Base-by-base conservation (phyloP, 768 basidiomycete genomes). In the Boletus pseudopeckii region DNA sequence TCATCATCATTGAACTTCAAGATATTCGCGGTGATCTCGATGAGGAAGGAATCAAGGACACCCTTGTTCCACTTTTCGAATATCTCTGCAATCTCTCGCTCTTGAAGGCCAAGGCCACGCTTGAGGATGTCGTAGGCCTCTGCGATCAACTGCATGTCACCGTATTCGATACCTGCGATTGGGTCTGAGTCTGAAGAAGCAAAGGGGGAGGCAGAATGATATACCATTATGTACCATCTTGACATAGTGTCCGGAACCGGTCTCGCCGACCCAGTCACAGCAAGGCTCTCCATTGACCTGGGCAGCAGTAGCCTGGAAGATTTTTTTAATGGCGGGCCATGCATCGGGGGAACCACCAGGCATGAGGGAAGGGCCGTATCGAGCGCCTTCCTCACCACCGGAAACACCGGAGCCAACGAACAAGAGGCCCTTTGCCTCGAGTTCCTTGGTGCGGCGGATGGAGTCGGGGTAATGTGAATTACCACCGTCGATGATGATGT, bases 381-480 rank as follows among this genome's bases (percentile, higher is more conserved):
- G 87, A 58, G 97, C 97, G 74, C 97, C 97, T 74, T 98, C 97
- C 75, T 99, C 97, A 74, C 97, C 97, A 65, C 97, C 97, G 45
- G 96, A 98, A 45, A 99, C 97, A 79, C 97, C 97, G 52, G 93
- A 94, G 57, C 97, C 97, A 64, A 99, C 96, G 65, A 97, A 99
- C 64, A 98, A 83, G 65, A 98, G 78, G 49, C 95, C 95, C 78
- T 98, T 96, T 54, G 83, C 68, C 75, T 98, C 96, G 65, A 98
- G 86, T 69, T 96, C 93, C 70, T 91, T 75, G 65, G 86, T 80
- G 67, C 97, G 92, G 65, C 97, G 94, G 75, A 95, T 95, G 34
- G 92, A 90, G 73, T 99, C 97, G 56, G 97, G 97, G 79, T 90
- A 99, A 75, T 98, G 94, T 42, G 96, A 98, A 78, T 99, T 99